A percentile compares a stretch with the other conserved stretches of the same genome.
phyloP scores from a whole-genome alignment of 148 eudicot species.

The Vaccinium macrocarpon region DNA sequence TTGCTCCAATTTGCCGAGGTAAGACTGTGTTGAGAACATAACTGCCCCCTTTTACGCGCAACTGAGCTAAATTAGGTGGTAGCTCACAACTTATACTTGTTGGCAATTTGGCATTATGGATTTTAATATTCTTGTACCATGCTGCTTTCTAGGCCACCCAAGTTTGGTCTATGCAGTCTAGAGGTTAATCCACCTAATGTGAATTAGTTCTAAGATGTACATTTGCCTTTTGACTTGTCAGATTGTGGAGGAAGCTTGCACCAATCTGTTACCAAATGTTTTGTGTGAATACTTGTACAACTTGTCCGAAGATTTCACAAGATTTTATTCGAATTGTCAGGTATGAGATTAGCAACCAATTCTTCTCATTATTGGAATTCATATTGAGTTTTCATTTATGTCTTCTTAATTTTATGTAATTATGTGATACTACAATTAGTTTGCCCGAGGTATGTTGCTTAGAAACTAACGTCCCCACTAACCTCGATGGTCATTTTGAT shows the following conservation, averaged over 20 bases:
- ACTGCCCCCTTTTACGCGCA: neutral
- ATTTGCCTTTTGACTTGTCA: conserved; percentile 22
- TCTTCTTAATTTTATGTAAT: neutral
- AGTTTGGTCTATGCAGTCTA: neutral
- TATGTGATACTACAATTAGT: neutral
- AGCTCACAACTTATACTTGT: neutral
- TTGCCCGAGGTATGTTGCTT: neutral
- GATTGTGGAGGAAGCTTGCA: conserved; percentile 87
- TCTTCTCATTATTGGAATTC: neutral
- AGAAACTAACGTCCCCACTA: neutral
- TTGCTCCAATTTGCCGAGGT: conserved; percentile 91
- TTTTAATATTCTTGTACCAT: neutral
- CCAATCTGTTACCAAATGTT: conserved; percentile 67
- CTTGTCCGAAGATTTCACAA: conserved; percentile 66
- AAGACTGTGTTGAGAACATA: conserved; percentile 12
- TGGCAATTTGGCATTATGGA: neutral
- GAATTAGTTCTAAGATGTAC: neutral
- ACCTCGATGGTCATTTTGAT: neutral
- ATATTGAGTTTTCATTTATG: neutral
- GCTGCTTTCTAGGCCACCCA: neutral
- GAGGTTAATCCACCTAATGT: no score
- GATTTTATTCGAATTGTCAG: conserved; percentile 75
- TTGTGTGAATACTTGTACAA: conserved; percentile 77
- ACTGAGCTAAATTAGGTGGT: neutral
- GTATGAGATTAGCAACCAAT: conserved; percentile 30